Percentiles rank a stretch among this genome's conserved stretches.
phyloP scores from a whole-genome alignment of 441 rosid species.

The Gossypium armourianum region DNA sequence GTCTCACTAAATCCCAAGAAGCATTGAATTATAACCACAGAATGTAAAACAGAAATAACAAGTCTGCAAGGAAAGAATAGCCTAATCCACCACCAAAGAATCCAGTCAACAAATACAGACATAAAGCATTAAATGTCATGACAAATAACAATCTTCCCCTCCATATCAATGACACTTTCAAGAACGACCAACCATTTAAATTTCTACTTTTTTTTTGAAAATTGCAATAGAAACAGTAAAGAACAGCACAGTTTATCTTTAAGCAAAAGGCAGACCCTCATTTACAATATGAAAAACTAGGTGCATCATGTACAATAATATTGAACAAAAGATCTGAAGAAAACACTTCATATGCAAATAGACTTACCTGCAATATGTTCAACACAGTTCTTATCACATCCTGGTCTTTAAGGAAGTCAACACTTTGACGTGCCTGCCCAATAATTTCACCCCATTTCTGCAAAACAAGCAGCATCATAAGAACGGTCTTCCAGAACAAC shows the following conservation, averaged over 20 bases:
- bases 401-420: conserved; percentile 85
- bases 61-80: not conserved
- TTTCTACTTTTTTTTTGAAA: not conserved
- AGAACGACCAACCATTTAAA: not conserved
- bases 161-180: too few relatives aligned
- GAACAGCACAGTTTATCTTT: not conserved
- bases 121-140: not conserved
- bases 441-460: conserved; percentile 98
- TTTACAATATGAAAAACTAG: not conserved
- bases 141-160: too few relatives aligned
- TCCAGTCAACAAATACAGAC: not conserved
- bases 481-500: conserved; percentile 1
- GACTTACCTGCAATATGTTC: conserved; percentile 77
- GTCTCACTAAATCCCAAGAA: conserved; percentile 6
- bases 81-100: not conserved
- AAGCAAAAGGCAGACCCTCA: not conserved
- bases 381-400: conserved; percentile 83
- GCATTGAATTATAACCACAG: not conserved
- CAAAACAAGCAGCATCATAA: conserved; percentile 22
- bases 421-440: conserved; percentile 95
- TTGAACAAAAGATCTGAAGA: not conserved
- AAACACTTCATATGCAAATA: not conserved
- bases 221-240: not conserved
- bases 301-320: not conserved
- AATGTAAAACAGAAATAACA: not conserved